A percentile compares a stretch with the other conserved stretches of the same genome.
phyloP scores from a whole-genome alignment of 1,284 basidiomycete genomes.

The Cutaneotrichosporon sp. region DNA sequence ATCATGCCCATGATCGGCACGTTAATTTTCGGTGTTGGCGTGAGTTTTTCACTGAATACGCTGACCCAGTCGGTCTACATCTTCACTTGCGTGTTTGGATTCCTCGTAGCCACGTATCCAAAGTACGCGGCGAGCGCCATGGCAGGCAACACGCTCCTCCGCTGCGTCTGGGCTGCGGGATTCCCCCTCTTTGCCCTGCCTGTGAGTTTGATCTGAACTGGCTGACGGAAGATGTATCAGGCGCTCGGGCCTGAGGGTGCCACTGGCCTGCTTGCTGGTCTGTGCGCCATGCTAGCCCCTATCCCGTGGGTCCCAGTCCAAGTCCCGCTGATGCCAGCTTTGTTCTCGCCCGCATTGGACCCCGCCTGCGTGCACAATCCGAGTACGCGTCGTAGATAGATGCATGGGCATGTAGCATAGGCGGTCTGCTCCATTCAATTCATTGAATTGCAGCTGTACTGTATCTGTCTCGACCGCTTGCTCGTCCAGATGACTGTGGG shows the following conservation, averaged over 20 bases:
- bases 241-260: not conserved
- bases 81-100: slow-evolving; percentile 4
- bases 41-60: not conserved
- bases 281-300: not conserved
- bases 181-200: not conserved
- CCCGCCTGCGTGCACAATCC: not conserved
- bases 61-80: slow-evolving; percentile 5
- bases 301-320: not conserved
- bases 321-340: not conserved
- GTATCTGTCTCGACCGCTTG: too few relatives aligned
- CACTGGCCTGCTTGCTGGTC: not conserved
- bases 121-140: slow-evolving; percentile 2
- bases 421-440: too few relatives aligned
- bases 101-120: slow-evolving; percentile 1
- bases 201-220: not conserved
- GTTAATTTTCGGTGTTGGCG: not conserved
- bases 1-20: slow-evolving; percentile 1
- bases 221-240: slow-evolving; percentile 1
- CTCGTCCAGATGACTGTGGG: too few relatives aligned
- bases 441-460: too few relatives aligned
- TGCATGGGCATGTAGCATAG: not conserved
- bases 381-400: slow-evolving; percentile 1
- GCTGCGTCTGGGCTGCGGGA: not conserved
- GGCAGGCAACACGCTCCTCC: slow-evolving; percentile 2
- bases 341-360: not conserved